Percentiles rank a stretch among this genome's conserved stretches.
phyloP scores from a whole-genome alignment of 1,139 yeast species.

The Yamadazyma triangularis region DNA sequence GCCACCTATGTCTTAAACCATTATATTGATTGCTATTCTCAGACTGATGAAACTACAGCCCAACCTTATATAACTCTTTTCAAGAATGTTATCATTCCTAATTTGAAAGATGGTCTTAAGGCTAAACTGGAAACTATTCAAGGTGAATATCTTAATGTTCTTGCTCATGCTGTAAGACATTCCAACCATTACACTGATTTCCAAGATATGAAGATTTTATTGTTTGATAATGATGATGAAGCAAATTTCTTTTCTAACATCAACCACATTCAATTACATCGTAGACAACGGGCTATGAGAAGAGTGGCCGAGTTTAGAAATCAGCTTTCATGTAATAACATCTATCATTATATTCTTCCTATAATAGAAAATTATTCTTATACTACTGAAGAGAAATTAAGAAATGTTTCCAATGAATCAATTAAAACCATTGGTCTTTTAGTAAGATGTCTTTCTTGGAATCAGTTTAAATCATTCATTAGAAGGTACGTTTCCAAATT shows the following conservation, averaged over 20 bases:
- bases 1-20: slow-evolving; percentile 64
- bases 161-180: slow-evolving; percentile 58
- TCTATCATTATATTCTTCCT: slow-evolving; percentile 80
- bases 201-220: slow-evolving; percentile 62
- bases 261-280: slow-evolving; percentile 77
- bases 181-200: slow-evolving; percentile 51
- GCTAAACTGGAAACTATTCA: slow-evolving; percentile 59
- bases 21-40: slow-evolving; percentile 57
- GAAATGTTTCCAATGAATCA: slow-evolving; percentile 74
- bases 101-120: slow-evolving; percentile 65
- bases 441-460: slow-evolving; percentile 63
- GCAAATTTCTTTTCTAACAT: slow-evolving; percentile 80
- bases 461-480: slow-evolving; percentile 72
- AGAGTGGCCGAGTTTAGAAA: slow-evolving; percentile 42
- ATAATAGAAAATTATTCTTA: slow-evolving; percentile 74
- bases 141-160: slow-evolving; percentile 61
- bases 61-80: slow-evolving; percentile 39
- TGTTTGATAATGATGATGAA: slow-evolving; percentile 71
- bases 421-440: slow-evolving; percentile 59
- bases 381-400: slow-evolving; percentile 56
- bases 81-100: slow-evolving; percentile 58
- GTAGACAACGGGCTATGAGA: slow-evolving; percentile 79
- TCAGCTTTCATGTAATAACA: slow-evolving; percentile 51
- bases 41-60: slow-evolving; percentile 27
- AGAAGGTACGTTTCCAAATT: slow-evolving; percentile 64